Base-by-base conservation (phyloP, 2,329 filamentous ascomycete species). In the Colletotrichum lini region DNA sequence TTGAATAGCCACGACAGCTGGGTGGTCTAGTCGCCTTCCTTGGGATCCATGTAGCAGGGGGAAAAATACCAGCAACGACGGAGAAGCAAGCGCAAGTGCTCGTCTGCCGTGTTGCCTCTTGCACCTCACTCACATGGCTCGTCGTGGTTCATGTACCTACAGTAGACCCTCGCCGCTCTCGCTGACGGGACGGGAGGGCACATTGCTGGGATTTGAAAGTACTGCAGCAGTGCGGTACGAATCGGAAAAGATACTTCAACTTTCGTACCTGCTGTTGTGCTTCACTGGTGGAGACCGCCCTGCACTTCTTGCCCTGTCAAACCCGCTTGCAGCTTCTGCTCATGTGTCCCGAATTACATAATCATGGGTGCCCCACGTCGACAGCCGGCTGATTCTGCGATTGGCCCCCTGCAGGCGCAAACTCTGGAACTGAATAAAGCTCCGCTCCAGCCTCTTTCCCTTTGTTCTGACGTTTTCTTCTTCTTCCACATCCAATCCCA, bases 381-480 rank as follows among this genome's bases (percentile, higher is more conserved):
- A 23, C 23, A 9, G 42, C 57, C 49, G 30, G 23, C 58, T 72
- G 70, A 66, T 72, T 54, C 57, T 70, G 57, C 42, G 26, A 70
- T 70, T 72, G 61, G 70, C 47, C 56, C 42, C 18, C 57, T 53
- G 63, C 53, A 63, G 67, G 64, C 42, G 50, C 67, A 71, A 62
- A 71, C 47, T 71, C 63, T 71, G 61, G 61, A 67, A 71, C 67
- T 59, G 35, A 73, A 73, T 73, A 73, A 73, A 73, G 71, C 67
- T 73, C 62, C 63, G 68, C 70, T 70, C 67, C 71, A 71, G 68
- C 71, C 67, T 72, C 62, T 56, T 71, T 67, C 63, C 67, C 71
- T 67, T 72, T 67, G 67, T 72, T 73, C 64, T 38, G 49, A 59
- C 73, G 61, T 57, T 73, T 65, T 66, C 45, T 67, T 56, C 65